Percentiles rank a stretch among this genome's conserved stretches.
Conservation (phyloP, 441 rosid species). For the Populus hybrid region DNA sequence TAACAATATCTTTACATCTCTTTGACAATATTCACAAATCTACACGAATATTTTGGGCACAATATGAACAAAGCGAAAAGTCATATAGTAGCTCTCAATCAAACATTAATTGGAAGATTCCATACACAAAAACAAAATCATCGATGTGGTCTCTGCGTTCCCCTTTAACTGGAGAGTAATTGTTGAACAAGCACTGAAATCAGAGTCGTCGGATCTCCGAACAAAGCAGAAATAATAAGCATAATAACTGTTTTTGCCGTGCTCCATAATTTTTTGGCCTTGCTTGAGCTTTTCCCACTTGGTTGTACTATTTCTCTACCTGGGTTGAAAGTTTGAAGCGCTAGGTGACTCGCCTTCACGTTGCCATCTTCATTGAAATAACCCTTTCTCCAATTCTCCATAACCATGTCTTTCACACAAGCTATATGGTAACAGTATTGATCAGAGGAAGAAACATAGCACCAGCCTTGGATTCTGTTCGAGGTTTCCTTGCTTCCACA, state of each 20-base stretch:
- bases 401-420: background rate
- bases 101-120: background rate
- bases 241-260: background rate
- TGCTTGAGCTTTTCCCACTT: background rate
- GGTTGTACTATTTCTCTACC: background rate
- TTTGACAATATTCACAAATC: background rate
- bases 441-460: background rate
- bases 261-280: background rate
- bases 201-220: background rate
- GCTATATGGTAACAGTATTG: constrained; percentile 1
- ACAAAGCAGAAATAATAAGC: background rate
- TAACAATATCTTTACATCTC: too few relatives aligned
- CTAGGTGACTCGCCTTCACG: background rate
- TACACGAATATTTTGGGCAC: background rate
- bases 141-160: background rate
- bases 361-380: background rate
- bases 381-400: background rate
- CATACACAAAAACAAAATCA: background rate
- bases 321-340: background rate
- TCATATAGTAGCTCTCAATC: background rate
- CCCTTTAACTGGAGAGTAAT: background rate
- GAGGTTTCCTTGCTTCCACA: background rate
- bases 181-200: background rate
- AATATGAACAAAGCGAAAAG: background rate
- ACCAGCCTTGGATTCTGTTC: background rate